Evolutionary conservation across 768 basidiomycete genomes (phyloP).

Genomic region (Glaciozyma martinii): DNA sequence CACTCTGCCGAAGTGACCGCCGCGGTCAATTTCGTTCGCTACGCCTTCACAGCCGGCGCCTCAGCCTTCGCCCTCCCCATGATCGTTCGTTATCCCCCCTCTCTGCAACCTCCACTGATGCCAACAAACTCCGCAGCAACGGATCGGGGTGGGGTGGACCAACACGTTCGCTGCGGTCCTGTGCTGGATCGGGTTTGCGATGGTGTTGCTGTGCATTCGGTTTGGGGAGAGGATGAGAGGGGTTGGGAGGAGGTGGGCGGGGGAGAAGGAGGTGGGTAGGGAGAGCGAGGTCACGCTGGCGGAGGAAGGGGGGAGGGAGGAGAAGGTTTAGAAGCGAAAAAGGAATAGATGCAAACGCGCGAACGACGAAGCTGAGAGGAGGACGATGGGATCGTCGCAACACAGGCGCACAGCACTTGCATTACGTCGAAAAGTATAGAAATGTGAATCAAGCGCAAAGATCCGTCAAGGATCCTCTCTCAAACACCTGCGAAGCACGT

Average conservation of each 20-base stretch:
- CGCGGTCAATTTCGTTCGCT: constrained; percentile 39
- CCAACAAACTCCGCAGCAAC: constrained; percentile 9
- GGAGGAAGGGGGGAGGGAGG: too few species aligned
- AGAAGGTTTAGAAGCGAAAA: too few species aligned
- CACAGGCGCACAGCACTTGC: too few species aligned
- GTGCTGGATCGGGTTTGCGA: constrained; percentile 19
- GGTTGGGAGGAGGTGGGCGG: not conserved
- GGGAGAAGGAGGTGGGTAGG: not conserved
- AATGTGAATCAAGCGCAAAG: too few species aligned
- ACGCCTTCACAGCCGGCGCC: constrained; percentile 38
- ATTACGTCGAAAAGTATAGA: too few species aligned
- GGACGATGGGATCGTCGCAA: too few species aligned
- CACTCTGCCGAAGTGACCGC: constrained; percentile 35
- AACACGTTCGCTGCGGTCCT: constrained; percentile 37
- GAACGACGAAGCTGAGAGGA: too few species aligned
- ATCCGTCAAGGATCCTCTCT: too few species aligned
- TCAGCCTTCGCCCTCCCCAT: constrained; percentile 40
- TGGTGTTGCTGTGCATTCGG: constrained; percentile 15
- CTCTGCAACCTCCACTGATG: not conserved
- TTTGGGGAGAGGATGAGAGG: constrained; percentile 12
- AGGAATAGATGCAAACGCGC: too few species aligned
- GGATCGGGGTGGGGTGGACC: constrained; percentile 40
- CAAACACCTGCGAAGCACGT: too few species aligned
- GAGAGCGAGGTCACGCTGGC: not conserved
- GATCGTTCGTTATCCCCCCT: constrained; percentile 15